Percentiles rank a stretch among this genome's conserved stretches.
These are phyloP conservation scores for Annona cherimola DNA, from an alignment of 164 flowering plant genomes.

Conservation along the genomic window DNA sequence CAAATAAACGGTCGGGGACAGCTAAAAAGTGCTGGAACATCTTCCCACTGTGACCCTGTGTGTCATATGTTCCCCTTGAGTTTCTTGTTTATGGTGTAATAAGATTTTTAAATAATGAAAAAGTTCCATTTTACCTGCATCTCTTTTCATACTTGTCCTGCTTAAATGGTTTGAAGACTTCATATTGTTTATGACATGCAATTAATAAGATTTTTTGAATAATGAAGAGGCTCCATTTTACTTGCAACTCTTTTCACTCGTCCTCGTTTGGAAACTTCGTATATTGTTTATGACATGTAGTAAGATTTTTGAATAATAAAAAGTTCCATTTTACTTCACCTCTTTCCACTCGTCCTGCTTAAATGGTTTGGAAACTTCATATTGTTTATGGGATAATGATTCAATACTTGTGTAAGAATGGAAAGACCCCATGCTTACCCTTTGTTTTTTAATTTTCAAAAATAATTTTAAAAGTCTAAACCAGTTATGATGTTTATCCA, in stretches of 20 bases:
- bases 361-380: no score
- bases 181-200: not conserved
- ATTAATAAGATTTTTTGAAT: slow-evolving; percentile 3
- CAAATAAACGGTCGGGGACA: not conserved
- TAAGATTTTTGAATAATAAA: no score
- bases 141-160: not conserved
- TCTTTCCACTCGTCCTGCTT: no score
- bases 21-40: not conserved
- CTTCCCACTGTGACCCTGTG: not conserved
- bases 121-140: not conserved
- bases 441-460: no score
- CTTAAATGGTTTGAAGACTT: no score
- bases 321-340: no score
- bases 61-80: not conserved
- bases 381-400: not conserved
- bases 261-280: no score
- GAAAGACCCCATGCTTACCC: no score
- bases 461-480: no score
- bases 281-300: not conserved
- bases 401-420: no score
- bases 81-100: slow-evolving; percentile 1
- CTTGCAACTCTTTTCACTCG: no score
- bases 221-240: not conserved
- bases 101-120: slow-evolving; percentile 4
- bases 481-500: no score